These are phyloP conservation scores for Protomyces pachydermus DNA, from an alignment of 1,139 yeast genomes.

Conservation along the genomic window DNA sequence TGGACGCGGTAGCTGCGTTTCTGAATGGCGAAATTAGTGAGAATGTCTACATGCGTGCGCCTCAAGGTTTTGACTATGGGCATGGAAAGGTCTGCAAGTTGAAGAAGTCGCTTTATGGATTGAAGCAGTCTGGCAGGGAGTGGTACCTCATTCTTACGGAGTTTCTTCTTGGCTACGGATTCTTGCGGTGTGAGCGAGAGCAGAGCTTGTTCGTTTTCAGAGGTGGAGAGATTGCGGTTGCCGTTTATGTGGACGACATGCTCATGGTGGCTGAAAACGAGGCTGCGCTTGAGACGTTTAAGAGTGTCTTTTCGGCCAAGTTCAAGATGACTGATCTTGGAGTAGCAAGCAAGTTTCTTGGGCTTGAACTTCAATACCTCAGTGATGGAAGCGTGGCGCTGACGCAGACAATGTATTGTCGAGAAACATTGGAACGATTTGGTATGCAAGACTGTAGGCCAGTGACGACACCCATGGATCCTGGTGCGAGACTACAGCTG, in stretches of 20 bases:
- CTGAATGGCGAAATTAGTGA: neutral
- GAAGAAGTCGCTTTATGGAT: neutral
- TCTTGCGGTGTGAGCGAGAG: neutral
- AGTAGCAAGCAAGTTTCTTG: neutral
- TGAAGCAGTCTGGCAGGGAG: slow-evolving; percentile 7
- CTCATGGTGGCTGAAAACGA: neutral
- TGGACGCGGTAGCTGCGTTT: slow-evolving; percentile 10
- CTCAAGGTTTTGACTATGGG: neutral
- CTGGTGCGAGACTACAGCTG: neutral
- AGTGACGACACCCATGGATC: neutral
- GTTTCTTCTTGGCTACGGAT: neutral
- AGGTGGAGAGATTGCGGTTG: neutral
- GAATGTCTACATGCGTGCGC: slow-evolving; percentile 2
- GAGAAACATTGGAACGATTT: neutral
- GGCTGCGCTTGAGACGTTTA: neutral
- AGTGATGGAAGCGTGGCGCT: neutral
- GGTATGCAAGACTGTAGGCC: neutral
- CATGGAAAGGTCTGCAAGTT: neutral
- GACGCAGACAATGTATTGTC: neutral
- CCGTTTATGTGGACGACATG: neutral
- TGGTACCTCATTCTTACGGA: neutral
- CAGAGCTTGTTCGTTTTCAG: neutral
- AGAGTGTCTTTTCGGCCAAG: neutral
- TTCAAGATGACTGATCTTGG: neutral
- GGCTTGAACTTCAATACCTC: neutral